Conservation (phyloP, 345 rosid species). For the Cardamine occulta region DNA sequence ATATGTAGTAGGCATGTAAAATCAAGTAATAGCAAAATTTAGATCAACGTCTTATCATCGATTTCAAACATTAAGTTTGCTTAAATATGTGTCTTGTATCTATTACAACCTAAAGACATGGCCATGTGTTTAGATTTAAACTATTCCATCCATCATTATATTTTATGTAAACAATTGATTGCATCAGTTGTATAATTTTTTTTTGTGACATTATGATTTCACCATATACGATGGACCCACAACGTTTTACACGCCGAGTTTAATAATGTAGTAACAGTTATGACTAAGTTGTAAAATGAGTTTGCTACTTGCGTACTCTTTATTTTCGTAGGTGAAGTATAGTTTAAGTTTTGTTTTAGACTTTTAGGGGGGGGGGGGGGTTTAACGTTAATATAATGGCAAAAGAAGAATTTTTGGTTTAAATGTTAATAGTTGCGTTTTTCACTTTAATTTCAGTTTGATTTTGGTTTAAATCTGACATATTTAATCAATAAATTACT, state of each 20-base stretch:
- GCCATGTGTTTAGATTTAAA: slow-evolving; percentile 43
- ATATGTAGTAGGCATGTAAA: neutral
- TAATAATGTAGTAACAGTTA: slow-evolving; percentile 7
- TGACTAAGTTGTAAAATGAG: slow-evolving; percentile 22
- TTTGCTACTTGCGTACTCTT: slow-evolving; percentile 18
- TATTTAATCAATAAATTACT: neutral
- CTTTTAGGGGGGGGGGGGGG: neutral
- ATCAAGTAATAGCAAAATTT: slow-evolving; percentile 5
- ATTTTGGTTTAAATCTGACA: neutral
- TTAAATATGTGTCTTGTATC: slow-evolving; percentile 32
- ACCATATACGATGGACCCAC: slow-evolving; percentile 35
- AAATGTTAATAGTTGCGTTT: neutral
- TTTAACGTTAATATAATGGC: neutral
- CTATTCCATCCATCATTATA: slow-evolving; percentile 28
- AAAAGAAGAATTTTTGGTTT: too few species aligned
- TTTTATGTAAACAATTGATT: slow-evolving; percentile 15
- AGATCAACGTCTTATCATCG: slow-evolving; percentile 26
- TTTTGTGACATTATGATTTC: slow-evolving; percentile 38
- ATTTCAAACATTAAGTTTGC: slow-evolving; percentile 32
- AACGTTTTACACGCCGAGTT: slow-evolving; percentile 42
- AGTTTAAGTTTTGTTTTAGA: neutral
- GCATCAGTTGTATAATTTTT: slow-evolving; percentile 15
- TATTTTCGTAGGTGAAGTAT: neutral
- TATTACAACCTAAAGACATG: slow-evolving; percentile 36
- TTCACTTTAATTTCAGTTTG: neutral